Evolutionary conservation across 192 early-diverging fungal species (phyloP), one percentile per base, ranked within the genome.

Genomic region (Linnemannia zychae): DNA sequence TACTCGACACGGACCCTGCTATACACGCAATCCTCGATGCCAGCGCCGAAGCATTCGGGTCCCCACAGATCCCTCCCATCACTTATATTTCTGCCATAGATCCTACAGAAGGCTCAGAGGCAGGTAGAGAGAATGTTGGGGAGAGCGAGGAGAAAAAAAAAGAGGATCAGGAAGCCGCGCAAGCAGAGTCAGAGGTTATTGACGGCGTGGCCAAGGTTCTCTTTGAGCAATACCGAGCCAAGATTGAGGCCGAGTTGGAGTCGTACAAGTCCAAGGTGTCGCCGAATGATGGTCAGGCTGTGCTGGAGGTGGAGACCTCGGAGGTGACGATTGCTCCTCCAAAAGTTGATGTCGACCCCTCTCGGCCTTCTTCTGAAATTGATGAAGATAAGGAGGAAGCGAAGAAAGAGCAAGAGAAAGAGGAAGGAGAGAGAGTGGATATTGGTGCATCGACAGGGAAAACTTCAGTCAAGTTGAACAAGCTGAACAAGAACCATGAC

Each of bases 401-500:
- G 22, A 67, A 36, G 3, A 79, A 49, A 22, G 20, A n/a, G 16
- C 48, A 50, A 5, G 12, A 22, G 71, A 33, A 24, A 1, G 24
- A n/a, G 34, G 20, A n/a, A 7, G 65, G 38, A 5, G 12, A 22
- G 71, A 33, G 16, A 1, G 24, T 44, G 38, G 28, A 24, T 31
- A 9, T 44, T 44, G 40, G 37, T 68, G 38, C 15, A 33, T 38
- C 28, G 57, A 63, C 24, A 31, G 57, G 28, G 28, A 67, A 67
- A 18, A 34, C 68, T 20, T 11, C 50, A 4, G 67, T 77, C n/a
- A 67, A 69, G 47, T 46, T 70, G 67, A 71, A 80, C 72, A 74
- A 52, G 36, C 46, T 74, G 60, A 80, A 80, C 66, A 80, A 74
- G 49, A 80, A 80, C 72, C 36, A 74, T 15, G 78, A 50, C 2